A percentile compares a stretch with the other conserved stretches of the same genome.
Conservation (phyloP, 495 filamentous ascomycete genomes). For the Hypoxylon subgilvum region DNA sequence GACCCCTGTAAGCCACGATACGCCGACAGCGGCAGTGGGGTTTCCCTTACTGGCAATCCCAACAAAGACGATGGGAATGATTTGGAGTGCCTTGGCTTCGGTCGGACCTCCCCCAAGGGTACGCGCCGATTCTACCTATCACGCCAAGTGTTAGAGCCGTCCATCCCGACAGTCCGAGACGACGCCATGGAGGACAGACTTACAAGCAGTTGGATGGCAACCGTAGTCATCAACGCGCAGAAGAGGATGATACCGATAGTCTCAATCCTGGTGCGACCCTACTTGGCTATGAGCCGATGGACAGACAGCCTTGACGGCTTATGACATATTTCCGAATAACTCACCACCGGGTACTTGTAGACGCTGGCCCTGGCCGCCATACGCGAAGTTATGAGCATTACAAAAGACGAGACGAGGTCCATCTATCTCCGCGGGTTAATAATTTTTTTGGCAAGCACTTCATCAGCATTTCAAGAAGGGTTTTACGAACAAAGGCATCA, state of each 20-base stretch:
- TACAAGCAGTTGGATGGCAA: conserved; percentile 60
- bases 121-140: conserved; percentile 56
- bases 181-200: conserved; percentile 26
- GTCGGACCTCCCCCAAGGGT: conserved; percentile 48
- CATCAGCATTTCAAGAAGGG: conserved; percentile 24
- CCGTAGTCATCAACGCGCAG: conserved; percentile 64
- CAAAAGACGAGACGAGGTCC: conserved; percentile 64
- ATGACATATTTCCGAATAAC: conserved; percentile 15
- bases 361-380: conserved; percentile 59
- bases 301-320: conserved; percentile 6
- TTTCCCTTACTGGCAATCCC: conserved; percentile 54
- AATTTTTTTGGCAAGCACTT: conserved; percentile 24
- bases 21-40: neutral
- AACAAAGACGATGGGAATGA: conserved; percentile 60
- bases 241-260: conserved; percentile 65
- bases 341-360: conserved; percentile 62
- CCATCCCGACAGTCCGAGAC: conserved; percentile 15
- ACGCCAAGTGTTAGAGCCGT: conserved; percentile 27
- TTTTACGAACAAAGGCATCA: conserved; percentile 58
- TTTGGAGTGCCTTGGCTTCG: conserved; percentile 49
- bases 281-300: conserved; percentile 30
- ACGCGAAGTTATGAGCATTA: conserved; percentile 60
- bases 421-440: conserved; percentile 48
- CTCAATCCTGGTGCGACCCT: conserved; percentile 61
- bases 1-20: conserved; percentile 15